A percentile compares a stretch with the other conserved stretches of the same genome.
phyloP scores from a whole-genome alignment of 192 early-diverging fungal genomes.

The Chytriomyces sp. region DNA sequence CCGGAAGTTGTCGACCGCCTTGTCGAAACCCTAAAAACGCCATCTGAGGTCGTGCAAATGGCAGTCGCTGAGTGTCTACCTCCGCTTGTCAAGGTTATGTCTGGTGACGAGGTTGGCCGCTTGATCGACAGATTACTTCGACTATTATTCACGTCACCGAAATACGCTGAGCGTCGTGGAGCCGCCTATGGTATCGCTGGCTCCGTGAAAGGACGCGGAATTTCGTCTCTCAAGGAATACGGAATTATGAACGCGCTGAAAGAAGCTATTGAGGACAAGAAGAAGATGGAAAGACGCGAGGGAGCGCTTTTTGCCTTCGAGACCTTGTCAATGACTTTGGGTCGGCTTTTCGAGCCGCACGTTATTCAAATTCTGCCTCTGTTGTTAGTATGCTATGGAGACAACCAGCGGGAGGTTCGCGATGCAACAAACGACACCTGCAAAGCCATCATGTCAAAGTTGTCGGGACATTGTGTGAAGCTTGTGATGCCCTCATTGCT shows the following conservation, averaged over 20 bases:
- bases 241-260: constrained; percentile 80
- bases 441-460: constrained; percentile 90
- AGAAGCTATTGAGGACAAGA: constrained; percentile 79
- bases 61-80: constrained; percentile 94
- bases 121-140: constrained; percentile 70
- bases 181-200: constrained; percentile 96
- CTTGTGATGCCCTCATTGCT: constrained; percentile 89
- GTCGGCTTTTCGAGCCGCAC: constrained; percentile 95
- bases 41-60: constrained; percentile 91
- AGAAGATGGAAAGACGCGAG: constrained; percentile 72
- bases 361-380: constrained; percentile 91
- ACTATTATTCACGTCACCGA: constrained; percentile 67
- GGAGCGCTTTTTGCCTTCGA: constrained; percentile 95
- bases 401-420: constrained; percentile 80
- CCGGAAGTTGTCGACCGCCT: constrained; percentile 82
- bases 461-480: constrained; percentile 96
- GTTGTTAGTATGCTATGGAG: constrained; percentile 86
- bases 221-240: constrained; percentile 83
- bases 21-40: constrained; percentile 87
- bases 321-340: constrained; percentile 79
- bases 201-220: constrained; percentile 87
- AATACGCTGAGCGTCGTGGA: constrained; percentile 87
- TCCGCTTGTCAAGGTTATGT: constrained; percentile 76
- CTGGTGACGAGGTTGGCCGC: constrained; percentile 57
- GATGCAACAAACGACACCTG: constrained; percentile 88